A percentile compares a stretch with the other conserved stretches of the same genome.
phyloP scores from a whole-genome alignment of 805 yeast species.

The Debaryomyces prosopidis region DNA sequence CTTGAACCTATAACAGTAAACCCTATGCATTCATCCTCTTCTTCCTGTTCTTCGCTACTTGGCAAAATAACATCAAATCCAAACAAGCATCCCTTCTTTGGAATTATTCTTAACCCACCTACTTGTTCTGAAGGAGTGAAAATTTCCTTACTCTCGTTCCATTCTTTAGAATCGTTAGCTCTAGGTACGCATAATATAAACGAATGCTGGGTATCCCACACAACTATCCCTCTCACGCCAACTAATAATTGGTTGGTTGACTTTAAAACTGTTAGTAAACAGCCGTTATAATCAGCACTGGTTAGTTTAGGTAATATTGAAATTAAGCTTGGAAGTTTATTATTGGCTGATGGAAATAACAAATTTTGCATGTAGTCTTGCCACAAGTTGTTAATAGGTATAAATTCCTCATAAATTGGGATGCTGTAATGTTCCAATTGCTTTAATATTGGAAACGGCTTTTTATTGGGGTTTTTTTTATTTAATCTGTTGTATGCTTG shows the following conservation, averaged over 20 bases:
- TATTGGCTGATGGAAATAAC: constrained; percentile 32
- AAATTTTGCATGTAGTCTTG: constrained; percentile 62
- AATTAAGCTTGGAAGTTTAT: constrained; percentile 23
- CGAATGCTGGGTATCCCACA: constrained; percentile 80
- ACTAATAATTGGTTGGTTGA: constrained; percentile 57
- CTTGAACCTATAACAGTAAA: constrained; percentile 80
- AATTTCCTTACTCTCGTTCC: constrained; percentile 28
- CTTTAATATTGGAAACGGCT: constrained; percentile 22
- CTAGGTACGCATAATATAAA: constrained; percentile 62
- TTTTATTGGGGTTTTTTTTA: constrained; percentile 17
- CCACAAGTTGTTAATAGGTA: constrained; percentile 69
- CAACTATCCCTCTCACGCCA: constrained; percentile 71
- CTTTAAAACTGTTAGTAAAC: constrained; percentile 57
- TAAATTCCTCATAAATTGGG: constrained; percentile 50
- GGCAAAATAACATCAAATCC: constrained; percentile 41
- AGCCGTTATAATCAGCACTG: constrained; percentile 81
- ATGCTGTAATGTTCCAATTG: constrained; percentile 26
- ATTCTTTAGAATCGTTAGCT: constrained; percentile 27
- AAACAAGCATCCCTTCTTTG: constrained; percentile 69
- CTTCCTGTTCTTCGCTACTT: constrained; percentile 6
- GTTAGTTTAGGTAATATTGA: constrained; percentile 57
- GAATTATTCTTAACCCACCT: constrained; percentile 68
- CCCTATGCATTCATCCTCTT: constrained; percentile 41
- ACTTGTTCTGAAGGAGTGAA: constrained; percentile 31
- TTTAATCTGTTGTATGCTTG: constrained; percentile 26